Base-by-base conservation (phyloP, 306 rosid species). In the Vicia sativa region DNA sequence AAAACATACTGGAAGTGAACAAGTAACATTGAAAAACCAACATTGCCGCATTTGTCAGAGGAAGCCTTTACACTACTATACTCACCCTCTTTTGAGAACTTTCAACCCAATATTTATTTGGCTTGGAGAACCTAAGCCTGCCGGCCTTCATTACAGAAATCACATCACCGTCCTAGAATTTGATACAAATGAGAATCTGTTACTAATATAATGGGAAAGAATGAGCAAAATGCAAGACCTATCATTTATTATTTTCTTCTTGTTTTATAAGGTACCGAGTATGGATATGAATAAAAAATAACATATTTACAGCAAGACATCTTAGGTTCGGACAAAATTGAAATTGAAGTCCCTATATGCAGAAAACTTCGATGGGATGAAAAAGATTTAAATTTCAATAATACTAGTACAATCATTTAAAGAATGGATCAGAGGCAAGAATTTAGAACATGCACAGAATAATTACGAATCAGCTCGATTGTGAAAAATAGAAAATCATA, bases 21-120 rank as follows among this genome's bases (percentile, higher is more conserved):
- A 25, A 9, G 19, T 71, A 71, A 53, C 57, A 37, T 41, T 6
- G 28, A 37, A 71, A 55, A 63, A 14, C 63, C 55, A 63, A 35
- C 54, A 70, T 54, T 28, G 15, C 6, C 55, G 35, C 21, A 38
- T 21, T 62, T 38, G n/a, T 50, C 39, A 65, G 50, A 38, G 53
- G 18, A 78, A 68, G 55, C 56, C 19, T 73, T 73, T 9, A 63
- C 38, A 50, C 3, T 8, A 8, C 56, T 42, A 41, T 50, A 80
- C 93, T 74, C 68, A 93, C 99, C 87, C 97, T 82, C 78, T 93
- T 93, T 65, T 88, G 92, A 13, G 97, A 90, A 73, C 85, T 79
- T 79, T 90, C 96, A 52, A 93, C 92, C 99, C 99, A 90, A 74
- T 88, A 93, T 77, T 90, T 90, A 62, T 88, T 90, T 34, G 95